phyloP scores from a whole-genome alignment of 2,329 filamentous ascomycete genomes.

The Cladosporium velox region DNA sequence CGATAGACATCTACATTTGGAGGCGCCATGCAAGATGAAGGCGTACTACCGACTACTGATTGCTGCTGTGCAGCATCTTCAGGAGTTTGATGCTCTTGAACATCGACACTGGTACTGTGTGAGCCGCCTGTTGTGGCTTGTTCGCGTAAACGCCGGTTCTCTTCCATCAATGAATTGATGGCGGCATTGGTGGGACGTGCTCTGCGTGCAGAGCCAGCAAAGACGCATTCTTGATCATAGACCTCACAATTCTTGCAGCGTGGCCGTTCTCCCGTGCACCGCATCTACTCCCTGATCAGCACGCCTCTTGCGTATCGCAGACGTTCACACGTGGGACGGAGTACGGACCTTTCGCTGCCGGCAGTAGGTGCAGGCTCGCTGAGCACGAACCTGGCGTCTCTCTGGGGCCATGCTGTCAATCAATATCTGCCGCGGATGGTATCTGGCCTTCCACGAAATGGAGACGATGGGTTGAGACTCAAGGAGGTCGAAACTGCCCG shows the following conservation, averaged over 20 bases:
- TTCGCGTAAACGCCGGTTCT: slow-evolving; percentile 26
- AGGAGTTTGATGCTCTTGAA: slow-evolving; percentile 35
- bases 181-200: slow-evolving; percentile 31
- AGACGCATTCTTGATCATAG: slow-evolving; percentile 49
- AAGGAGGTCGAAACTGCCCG: background rate
- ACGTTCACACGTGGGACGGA: background rate
- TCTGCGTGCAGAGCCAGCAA: slow-evolving; percentile 41
- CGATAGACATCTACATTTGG: slow-evolving; percentile 7
- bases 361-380: slow-evolving; percentile 22
- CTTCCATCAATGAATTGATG: slow-evolving; percentile 25
- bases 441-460: background rate
- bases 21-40: background rate
- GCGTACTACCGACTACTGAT: background rate
- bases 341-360: slow-evolving; percentile 22
- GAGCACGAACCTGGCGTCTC: slow-evolving; percentile 21
- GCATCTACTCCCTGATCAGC: slow-evolving; percentile 44
- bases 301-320: background rate
- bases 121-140: slow-evolving; percentile 5
- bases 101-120: background rate
- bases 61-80: background rate
- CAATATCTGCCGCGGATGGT: slow-evolving; percentile 2
- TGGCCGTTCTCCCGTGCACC: slow-evolving; percentile 51
- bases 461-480: background rate
- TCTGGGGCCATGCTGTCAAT: slow-evolving; percentile 19
- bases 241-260: slow-evolving; percentile 50